Evolutionary conservation across 2,329 filamentous ascomycete genomes (phyloP).

Genomic region (Fusarium poae): DNA sequence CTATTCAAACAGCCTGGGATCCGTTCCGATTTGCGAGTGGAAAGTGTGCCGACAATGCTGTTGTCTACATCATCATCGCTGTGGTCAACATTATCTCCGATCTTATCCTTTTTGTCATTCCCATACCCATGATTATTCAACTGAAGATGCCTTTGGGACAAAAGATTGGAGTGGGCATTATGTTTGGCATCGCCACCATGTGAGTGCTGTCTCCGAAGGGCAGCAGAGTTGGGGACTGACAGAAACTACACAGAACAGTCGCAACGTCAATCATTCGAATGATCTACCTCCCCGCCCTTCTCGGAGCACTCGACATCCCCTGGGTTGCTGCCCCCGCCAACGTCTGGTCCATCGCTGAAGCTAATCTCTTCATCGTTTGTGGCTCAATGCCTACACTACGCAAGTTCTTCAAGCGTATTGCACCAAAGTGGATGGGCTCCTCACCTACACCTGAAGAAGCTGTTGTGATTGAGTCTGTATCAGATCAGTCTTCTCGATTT

Average conservation of each 20-base stretch:
- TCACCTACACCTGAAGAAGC: constrained; percentile 53
- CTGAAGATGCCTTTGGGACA: constrained; percentile 61
- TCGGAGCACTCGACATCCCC: constrained; percentile 44
- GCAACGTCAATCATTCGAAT: constrained; percentile 51
- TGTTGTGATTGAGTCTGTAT: constrained; percentile 58
- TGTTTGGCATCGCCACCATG: constrained; percentile 59
- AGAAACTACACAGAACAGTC: constrained; percentile 44
- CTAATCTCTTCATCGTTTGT: constrained; percentile 56
- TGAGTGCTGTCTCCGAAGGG: background rate
- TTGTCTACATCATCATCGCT: constrained; percentile 63
- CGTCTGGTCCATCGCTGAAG: constrained; percentile 52
- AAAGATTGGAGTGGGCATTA: constrained; percentile 58
- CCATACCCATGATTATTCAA: constrained; percentile 58
- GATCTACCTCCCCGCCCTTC: constrained; percentile 41
- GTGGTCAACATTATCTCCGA: constrained; percentile 62
- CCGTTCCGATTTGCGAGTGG: constrained; percentile 45
- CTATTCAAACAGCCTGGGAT: constrained; percentile 39
- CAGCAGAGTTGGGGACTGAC: accelerated
- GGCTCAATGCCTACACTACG: constrained; percentile 46
- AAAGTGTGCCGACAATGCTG: constrained; percentile 58
- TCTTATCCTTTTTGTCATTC: constrained; percentile 59
- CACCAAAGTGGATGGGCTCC: constrained; percentile 73
- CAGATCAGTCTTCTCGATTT: background rate
- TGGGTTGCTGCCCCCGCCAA: constrained; percentile 48
- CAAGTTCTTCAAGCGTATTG: constrained; percentile 70